These are phyloP conservation scores for Pyrenochaeta sp. DNA, from an alignment of 2,329 filamentous ascomycete genomes.

Conservation along the genomic window DNA sequence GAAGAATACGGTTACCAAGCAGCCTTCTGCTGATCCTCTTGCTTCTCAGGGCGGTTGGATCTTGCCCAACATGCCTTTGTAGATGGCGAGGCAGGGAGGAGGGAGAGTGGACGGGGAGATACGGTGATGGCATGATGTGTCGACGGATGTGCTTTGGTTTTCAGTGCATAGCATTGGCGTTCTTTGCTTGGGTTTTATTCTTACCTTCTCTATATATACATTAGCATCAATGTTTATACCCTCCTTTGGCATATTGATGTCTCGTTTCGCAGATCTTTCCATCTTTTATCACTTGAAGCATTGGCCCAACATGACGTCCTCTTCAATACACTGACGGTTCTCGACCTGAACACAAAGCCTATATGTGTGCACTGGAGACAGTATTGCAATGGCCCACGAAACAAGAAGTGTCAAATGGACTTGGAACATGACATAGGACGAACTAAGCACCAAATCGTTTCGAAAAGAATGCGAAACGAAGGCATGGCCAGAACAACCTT, in stretches of 20 bases:
- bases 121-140: neutral
- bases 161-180: conserved; percentile 11
- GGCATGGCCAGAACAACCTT: too few species aligned
- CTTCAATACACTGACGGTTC: too few species aligned
- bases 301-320: too few species aligned
- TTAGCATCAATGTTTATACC: neutral
- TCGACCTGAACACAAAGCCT: too few species aligned
- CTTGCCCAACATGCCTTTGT: conserved; percentile 35
- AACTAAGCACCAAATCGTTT: too few species aligned
- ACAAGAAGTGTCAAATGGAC: too few species aligned
- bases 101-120: neutral
- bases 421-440: too few species aligned
- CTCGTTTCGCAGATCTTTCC: neutral
- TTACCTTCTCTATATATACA: neutral
- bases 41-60: conserved; percentile 33
- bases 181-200: neutral
- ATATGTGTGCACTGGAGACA: too few species aligned
- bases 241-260: neutral
- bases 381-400: too few species aligned
- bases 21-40: conserved; percentile 26
- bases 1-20: conserved; percentile 27
- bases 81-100: conserved; percentile 1
- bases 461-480: too few species aligned
- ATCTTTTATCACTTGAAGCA: too few species aligned
- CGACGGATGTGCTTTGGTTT: neutral